Percentiles rank a stretch among this genome's conserved stretches.
These are phyloP conservation scores for Ceratobasidium sp. DNA, from an alignment of 1,284 basidiomycete genomes.

Conservation along the genomic window DNA sequence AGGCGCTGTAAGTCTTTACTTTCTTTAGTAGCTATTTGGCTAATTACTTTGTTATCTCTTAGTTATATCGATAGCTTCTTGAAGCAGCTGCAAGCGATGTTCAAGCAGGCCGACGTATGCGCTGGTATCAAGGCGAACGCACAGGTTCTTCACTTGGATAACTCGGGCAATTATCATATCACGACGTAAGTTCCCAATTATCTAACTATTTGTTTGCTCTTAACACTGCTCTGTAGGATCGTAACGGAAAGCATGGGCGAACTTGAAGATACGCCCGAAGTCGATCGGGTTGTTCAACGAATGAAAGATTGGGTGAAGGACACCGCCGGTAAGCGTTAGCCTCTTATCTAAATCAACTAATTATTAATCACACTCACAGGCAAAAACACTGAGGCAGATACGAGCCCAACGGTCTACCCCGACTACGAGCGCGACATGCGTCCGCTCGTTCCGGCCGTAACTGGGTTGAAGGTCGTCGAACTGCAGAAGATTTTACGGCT, in stretches of 20 bases:
- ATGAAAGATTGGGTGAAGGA: background rate
- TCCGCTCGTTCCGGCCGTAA: background rate
- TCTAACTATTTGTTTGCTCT: too few species aligned
- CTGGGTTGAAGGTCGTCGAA: background rate
- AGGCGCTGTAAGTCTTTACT: background rate
- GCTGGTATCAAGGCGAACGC: constrained; percentile 10
- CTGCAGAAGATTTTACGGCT: background rate
- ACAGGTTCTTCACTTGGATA: background rate
- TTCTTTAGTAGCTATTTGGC: background rate
- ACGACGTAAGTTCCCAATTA: background rate
- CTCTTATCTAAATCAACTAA: background rate
- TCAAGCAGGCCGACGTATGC: background rate
- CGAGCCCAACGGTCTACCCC: background rate
- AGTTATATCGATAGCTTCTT: background rate
- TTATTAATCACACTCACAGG: background rate
- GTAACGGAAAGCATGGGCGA: background rate
- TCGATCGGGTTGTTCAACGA: background rate
- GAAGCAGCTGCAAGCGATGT: background rate
- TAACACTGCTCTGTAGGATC: background rate
- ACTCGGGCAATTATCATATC: background rate
- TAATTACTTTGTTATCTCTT: background rate
- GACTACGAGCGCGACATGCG: background rate
- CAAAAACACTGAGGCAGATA: too few species aligned
- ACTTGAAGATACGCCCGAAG: background rate
- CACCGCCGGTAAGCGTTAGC: background rate